Evolutionary conservation across 2,329 filamentous ascomycete species (phyloP).

Genomic region (Phialophora expanda): DNA sequence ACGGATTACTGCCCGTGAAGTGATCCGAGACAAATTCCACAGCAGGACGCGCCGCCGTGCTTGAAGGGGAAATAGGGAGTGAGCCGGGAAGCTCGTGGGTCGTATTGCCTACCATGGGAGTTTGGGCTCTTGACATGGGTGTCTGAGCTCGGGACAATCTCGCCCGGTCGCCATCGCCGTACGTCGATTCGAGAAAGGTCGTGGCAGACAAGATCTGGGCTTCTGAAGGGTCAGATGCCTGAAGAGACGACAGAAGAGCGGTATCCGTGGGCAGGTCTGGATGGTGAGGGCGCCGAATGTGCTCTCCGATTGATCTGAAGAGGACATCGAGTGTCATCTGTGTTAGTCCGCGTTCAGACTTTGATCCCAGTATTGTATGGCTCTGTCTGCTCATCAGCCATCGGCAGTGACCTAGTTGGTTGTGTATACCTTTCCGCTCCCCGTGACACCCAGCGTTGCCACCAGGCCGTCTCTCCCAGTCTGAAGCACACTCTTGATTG

Average conservation of each 20-base stretch:
- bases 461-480: constrained; percentile 87
- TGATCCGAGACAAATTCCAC: constrained; percentile 20
- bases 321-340: constrained; percentile 90
- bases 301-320: constrained; percentile 77
- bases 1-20: constrained; percentile 13
- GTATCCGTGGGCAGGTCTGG: constrained; percentile 57
- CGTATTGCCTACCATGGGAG: constrained; percentile 51
- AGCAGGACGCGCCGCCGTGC: not conserved
- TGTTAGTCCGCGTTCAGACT: constrained; percentile 82
- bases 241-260: constrained; percentile 73
- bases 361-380: constrained; percentile 92
- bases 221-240: constrained; percentile 79
- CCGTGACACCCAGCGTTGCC: constrained; percentile 90
- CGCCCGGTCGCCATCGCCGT: constrained; percentile 66
- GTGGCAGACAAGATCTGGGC: constrained; percentile 75
- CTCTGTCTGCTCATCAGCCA: constrained; percentile 61
- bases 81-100: constrained; percentile 43
- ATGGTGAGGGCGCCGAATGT: constrained; percentile 66
- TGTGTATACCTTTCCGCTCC: constrained; percentile 83
- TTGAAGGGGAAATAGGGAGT: constrained; percentile 27
- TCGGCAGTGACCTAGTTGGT: not conserved
- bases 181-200: constrained; percentile 78
- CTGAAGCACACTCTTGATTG: constrained; percentile 77
- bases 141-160: constrained; percentile 70
- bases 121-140: constrained; percentile 62